Evolutionary conservation across 2,329 filamentous ascomycete species (phyloP).

Genomic region (Aspergillus pseudonomiae): DNA sequence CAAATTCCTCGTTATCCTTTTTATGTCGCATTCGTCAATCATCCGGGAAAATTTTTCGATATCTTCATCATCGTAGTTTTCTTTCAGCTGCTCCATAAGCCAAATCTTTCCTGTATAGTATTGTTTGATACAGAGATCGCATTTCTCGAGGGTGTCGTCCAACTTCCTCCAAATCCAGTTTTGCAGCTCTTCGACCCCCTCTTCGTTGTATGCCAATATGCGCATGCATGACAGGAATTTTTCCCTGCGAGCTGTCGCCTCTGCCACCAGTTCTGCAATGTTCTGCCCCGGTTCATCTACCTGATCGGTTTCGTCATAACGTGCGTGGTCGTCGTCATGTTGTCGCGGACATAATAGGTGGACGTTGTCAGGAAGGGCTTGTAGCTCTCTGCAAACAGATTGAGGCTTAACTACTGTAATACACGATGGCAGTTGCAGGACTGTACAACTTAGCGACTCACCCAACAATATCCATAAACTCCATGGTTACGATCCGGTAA

Average conservation of each 20-base stretch:
- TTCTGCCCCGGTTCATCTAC: conserved; percentile 48
- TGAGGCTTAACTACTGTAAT: conserved; percentile 17
- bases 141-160: conserved; percentile 62
- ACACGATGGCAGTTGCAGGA: conserved; percentile 4
- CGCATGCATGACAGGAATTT: conserved; percentile 69
- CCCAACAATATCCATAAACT: conserved; percentile 48
- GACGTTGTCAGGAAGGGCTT: conserved; percentile 48
- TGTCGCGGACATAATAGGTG: conserved; percentile 72
- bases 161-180: conserved; percentile 62
- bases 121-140: conserved; percentile 71
- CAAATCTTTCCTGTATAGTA: conserved; percentile 71
- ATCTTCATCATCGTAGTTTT: conserved; percentile 54
- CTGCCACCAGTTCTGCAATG: conserved; percentile 52
- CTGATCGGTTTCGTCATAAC: conserved; percentile 63
- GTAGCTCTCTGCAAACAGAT: conserved; percentile 41
- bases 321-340: conserved; percentile 63
- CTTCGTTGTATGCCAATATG: conserved; percentile 67
- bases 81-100: conserved; percentile 64
- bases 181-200: conserved; percentile 62
- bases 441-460: conserved; percentile 29
- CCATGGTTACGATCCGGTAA: conserved; percentile 32
- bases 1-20: conserved; percentile 63
- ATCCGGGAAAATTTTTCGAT: conserved; percentile 57
- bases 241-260: conserved; percentile 60
- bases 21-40: conserved; percentile 63